These are phyloP conservation scores for Silene latifolia DNA, from an alignment of 148 eudicot species.

Conservation along the genomic window DNA sequence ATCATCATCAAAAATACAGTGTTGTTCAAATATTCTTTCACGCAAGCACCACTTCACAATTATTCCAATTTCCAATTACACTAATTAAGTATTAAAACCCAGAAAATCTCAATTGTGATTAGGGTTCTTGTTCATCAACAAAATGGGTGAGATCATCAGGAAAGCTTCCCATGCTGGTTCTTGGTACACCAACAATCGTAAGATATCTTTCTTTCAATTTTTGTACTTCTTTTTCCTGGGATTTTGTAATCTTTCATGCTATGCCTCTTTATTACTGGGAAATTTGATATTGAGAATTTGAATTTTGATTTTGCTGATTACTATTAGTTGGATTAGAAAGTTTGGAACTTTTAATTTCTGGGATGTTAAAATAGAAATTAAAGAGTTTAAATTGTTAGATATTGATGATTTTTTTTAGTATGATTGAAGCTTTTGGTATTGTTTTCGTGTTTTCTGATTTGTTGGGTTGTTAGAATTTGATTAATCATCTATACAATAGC, in stretches of 20 bases:
- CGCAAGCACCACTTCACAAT: not conserved
- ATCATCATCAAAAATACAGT: no score
- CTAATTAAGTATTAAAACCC: not conserved
- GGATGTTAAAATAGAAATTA: not conserved
- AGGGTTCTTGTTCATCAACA: constrained; percentile 12
- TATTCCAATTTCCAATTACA: not conserved
- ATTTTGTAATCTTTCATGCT: not conserved
- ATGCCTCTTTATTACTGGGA: not conserved
- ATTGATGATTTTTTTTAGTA: not conserved
- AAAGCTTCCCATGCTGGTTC: constrained; percentile 96
- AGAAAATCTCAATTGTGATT: constrained; percentile 4
- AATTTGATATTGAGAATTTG: not conserved
- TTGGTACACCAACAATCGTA: constrained; percentile 94
- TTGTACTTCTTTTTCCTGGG: not conserved
- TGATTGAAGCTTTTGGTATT: not conserved
- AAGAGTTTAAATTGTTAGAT: no score
- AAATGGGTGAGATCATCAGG: constrained; percentile 61
- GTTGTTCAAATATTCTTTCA: not conserved
- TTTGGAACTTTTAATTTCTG: constrained; percentile 3
- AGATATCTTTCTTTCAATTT: constrained; percentile 17
- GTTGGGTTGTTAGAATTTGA: no score
- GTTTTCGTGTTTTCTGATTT: not conserved
- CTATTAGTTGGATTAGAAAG: not conserved
- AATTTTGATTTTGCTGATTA: constrained; percentile 1
- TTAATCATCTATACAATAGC: no score